phyloP scores from a whole-genome alignment of 306 rosid genomes.

The Calophaca sinica region DNA sequence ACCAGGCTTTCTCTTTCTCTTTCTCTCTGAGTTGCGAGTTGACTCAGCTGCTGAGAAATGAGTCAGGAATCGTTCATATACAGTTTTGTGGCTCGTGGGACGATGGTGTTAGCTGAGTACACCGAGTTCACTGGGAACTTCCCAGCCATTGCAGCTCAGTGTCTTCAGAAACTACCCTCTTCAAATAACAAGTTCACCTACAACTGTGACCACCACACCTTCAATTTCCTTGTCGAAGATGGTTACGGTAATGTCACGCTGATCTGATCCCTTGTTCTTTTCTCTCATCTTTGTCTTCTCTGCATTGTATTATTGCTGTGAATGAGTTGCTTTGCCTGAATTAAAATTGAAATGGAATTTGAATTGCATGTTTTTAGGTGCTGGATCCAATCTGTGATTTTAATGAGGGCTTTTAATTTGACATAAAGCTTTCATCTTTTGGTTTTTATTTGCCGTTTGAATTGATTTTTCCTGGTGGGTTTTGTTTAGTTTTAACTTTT shows the following conservation, averaged over 20 bases:
- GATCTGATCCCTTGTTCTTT: slow-evolving; percentile 29
- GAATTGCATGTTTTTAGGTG: slow-evolving; percentile 43
- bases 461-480: slow-evolving; percentile 41
- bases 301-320: neutral
- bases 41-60: slow-evolving; percentile 45
- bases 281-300: neutral
- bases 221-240: slow-evolving; percentile 84
- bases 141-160: slow-evolving; percentile 91
- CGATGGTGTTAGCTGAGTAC: slow-evolving; percentile 83
- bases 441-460: slow-evolving; percentile 14
- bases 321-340: slow-evolving; percentile 7
- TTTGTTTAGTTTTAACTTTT: slow-evolving; percentile 40
- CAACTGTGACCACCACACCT: slow-evolving; percentile 87
- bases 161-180: slow-evolving; percentile 81
- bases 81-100: slow-evolving; percentile 91
- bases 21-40: slow-evolving; percentile 20
- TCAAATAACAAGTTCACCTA: slow-evolving; percentile 89
- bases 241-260: slow-evolving; percentile 67
- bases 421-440: slow-evolving; percentile 17
- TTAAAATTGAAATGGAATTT: slow-evolving; percentile 27
- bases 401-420: neutral
- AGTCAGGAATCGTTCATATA: slow-evolving; percentile 86
- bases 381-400: slow-evolving; percentile 55
- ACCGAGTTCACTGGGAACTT: slow-evolving; percentile 94
- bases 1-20: slow-evolving; percentile 15